Evolutionary conservation across 768 basidiomycete species (phyloP).

Genomic region (Dictyophora rubrovolvata): DNA sequence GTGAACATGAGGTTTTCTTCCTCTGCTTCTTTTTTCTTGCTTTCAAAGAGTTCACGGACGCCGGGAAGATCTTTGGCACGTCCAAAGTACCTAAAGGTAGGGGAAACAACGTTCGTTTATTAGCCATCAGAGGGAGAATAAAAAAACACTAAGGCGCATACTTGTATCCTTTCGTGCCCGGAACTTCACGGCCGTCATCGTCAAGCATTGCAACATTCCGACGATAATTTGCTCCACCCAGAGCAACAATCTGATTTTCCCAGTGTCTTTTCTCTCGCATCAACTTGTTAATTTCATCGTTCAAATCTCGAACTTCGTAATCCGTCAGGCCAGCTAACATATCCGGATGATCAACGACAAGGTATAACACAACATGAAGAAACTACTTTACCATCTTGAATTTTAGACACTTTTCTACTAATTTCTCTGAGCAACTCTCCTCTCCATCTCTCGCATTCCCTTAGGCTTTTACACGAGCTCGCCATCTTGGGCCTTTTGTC

Average conservation of each 20-base stretch:
- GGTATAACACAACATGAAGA: slow-evolving; percentile 1
- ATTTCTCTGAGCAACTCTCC: slow-evolving; percentile 94
- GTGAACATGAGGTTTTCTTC: slow-evolving; percentile 73
- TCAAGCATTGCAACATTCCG: slow-evolving; percentile 90
- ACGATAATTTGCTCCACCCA: slow-evolving; percentile 94
- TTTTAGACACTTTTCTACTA: slow-evolving; percentile 93
- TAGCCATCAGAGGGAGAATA: neutral
- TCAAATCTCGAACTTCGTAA: slow-evolving; percentile 91
- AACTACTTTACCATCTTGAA: slow-evolving; percentile 70
- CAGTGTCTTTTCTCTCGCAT: slow-evolving; percentile 94
- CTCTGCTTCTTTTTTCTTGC: slow-evolving; percentile 75
- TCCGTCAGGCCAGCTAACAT: slow-evolving; percentile 76
- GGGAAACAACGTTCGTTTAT: neutral
- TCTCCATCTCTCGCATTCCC: slow-evolving; percentile 92
- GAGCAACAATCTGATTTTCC: slow-evolving; percentile 95
- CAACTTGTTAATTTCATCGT: slow-evolving; percentile 95
- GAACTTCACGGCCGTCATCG: slow-evolving; percentile 92
- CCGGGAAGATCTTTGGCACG: slow-evolving; percentile 94
- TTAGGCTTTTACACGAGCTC: slow-evolving; percentile 78
- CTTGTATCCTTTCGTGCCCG: slow-evolving; percentile 98
- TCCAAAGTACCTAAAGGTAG: slow-evolving; percentile 79
- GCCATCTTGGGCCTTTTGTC: slow-evolving; percentile 92
- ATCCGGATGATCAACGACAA: neutral
- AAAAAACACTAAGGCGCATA: slow-evolving; percentile 25
- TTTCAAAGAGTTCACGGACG: slow-evolving; percentile 88